phyloP scores from a whole-genome alignment of 139 green algal genomes.

The Deuterostichococcus epilithicus region DNA sequence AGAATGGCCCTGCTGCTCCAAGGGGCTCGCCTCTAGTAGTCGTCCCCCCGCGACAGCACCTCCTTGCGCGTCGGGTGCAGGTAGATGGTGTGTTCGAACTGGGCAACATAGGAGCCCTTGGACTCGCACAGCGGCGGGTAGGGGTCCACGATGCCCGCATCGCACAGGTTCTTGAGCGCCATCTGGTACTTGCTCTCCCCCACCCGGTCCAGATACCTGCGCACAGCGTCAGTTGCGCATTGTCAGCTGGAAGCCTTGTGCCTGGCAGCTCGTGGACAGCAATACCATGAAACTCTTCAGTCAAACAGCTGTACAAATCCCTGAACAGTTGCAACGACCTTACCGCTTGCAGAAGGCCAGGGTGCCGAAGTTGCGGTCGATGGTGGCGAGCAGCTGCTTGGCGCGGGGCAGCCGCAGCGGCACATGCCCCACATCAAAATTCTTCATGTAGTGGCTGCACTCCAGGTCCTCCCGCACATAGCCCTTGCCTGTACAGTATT shows the following conservation, averaged over 20 bases:
- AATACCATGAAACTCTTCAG: not conserved
- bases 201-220: slow-evolving; percentile 87
- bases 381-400: slow-evolving; percentile 90
- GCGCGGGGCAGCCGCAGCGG: slow-evolving; percentile 88
- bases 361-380: slow-evolving; percentile 97
- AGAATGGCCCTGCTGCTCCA: no score
- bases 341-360: slow-evolving; percentile 93
- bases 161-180: slow-evolving; percentile 97
- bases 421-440: slow-evolving; percentile 86
- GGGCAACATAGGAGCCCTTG: slow-evolving; percentile 91
- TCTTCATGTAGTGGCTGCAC: slow-evolving; percentile 99
- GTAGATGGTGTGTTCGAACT: slow-evolving; percentile 98
- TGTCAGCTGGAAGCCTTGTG: no score
- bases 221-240: no score
- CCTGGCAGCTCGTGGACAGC: no score
- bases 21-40: no score
- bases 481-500: slow-evolving; percentile 58
- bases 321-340: not conserved
- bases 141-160: slow-evolving; percentile 86
- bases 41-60: slow-evolving; percentile 89
- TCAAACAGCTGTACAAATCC: not conserved
- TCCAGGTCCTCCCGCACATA: slow-evolving; percentile 97
- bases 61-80: slow-evolving; percentile 93
- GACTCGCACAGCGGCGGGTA: slow-evolving; percentile 94
- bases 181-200: slow-evolving; percentile 99